Evolutionary conservation across 441 rosid genomes (phyloP).

Genomic region (Populus hybrid): DNA sequence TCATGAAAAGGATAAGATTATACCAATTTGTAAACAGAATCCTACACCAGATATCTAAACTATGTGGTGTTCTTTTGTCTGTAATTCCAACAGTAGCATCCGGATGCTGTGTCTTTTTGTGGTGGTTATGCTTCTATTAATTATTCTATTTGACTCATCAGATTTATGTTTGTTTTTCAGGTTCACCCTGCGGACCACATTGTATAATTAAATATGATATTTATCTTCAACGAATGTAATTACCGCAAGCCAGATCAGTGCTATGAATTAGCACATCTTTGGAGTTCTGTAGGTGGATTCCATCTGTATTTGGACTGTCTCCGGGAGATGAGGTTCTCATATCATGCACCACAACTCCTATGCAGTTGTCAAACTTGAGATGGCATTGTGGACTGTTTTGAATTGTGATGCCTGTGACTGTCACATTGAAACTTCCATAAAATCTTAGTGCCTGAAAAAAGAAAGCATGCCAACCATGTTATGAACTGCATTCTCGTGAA

Average conservation of each 20-base stretch:
- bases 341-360: conserved; percentile 73
- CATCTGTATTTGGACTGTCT: conserved; percentile 96
- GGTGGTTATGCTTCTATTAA: neutral
- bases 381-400: conserved; percentile 97
- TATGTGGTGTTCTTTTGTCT: conserved; percentile 10
- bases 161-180: conserved; percentile 13
- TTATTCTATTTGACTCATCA: conserved; percentile 17
- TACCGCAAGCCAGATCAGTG: conserved; percentile 82
- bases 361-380: conserved; percentile 88
- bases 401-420: conserved; percentile 79
- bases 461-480: conserved; percentile 17
- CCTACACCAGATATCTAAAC: conserved; percentile 16
- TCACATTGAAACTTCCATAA: conserved; percentile 69
- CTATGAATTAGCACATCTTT: conserved; percentile 74
- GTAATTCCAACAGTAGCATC: neutral
- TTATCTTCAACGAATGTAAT: conserved; percentile 14
- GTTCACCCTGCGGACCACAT: conserved; percentile 19
- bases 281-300: conserved; percentile 94
- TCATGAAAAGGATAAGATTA: conserved; percentile 31
- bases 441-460: conserved; percentile 71
- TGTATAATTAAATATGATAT: conserved; percentile 2
- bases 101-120: neutral
- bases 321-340: conserved; percentile 76
- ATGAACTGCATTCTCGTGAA: conserved; percentile 10
- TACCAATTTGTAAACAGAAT: conserved; percentile 19